Base-by-base conservation (phyloP, 768 basidiomycete species). In the Pleurotus salmoneostramineus region DNA sequence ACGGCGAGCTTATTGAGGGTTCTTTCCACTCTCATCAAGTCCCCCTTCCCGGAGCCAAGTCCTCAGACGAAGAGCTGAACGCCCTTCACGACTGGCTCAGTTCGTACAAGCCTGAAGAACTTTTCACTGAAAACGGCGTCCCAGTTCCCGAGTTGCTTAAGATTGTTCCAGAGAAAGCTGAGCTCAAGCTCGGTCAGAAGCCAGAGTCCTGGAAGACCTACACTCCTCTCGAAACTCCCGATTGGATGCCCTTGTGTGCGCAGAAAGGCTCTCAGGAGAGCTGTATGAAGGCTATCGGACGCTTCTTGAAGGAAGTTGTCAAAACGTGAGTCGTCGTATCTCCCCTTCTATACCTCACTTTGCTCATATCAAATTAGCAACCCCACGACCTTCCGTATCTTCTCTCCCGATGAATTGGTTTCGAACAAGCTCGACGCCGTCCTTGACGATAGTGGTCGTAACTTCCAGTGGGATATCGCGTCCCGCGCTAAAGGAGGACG, bases 1-100 rank as follows among this genome's bases (percentile, higher is more conserved):
- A 83, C 52, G 89, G 85, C n/a, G 82, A 89, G 60, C 82, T 81
- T 57, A 80, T 94, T 52, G 90, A 91, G 66, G 89, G 89, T 46
- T 90, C 88, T 17, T 95, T 89, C 80, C 84, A 80, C 58, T 81
- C 93, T 0, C 93, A 97, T 67, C 94, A 96, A 73, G 93, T 96
- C 1, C 93, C 94, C 4, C 81, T 96, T 14, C 88, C 92, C 2
- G 74, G 74, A 8, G 87, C 88, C 2, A 87, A 85, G 69, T 85
- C 78, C 0, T 80, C 83, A 56, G 67, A 73, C 5, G 82, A 83
- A 57, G 85, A 95, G 63, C 84, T 93, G 57, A 63, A 64, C 0
- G 66, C 80, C 7, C 79, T 97, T 34, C 79, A 87, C 62, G 63
- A 75, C 0, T 96, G 95, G 95, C 79, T 95, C 49, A 64, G 73